phyloP scores from a whole-genome alignment of 2,329 filamentous ascomycete species.

The Alternaria gansuensis region DNA sequence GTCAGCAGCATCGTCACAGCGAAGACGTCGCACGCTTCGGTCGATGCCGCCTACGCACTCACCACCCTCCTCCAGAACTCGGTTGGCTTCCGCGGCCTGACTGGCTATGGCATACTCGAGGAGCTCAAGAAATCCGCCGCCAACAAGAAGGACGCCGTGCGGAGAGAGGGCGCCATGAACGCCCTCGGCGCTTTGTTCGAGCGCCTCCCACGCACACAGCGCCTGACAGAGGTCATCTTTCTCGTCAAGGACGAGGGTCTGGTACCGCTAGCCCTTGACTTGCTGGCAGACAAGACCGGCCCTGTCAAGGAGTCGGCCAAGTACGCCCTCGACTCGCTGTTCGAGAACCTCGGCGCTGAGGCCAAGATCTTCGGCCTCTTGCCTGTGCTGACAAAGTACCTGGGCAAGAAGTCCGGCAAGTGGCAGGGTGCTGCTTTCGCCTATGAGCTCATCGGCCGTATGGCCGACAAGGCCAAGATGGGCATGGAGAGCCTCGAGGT shows the following conservation, averaged over 20 bases:
- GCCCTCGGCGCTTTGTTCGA: constrained; percentile 93
- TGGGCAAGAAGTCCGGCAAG: constrained; percentile 86
- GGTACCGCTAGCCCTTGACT: constrained; percentile 78
- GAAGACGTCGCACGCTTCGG: constrained; percentile 64
- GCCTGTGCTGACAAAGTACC: constrained; percentile 76
- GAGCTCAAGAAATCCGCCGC: constrained; percentile 78
- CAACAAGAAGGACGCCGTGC: constrained; percentile 91
- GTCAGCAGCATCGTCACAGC: constrained; percentile 58
- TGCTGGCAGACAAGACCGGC: constrained; percentile 86
- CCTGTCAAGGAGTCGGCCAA: constrained; percentile 91
- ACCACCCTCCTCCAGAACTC: constrained; percentile 71
- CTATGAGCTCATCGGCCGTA: constrained; percentile 83
- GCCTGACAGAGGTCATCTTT: constrained; percentile 80
- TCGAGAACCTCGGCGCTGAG: constrained; percentile 80
- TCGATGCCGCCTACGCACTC: constrained; percentile 71
- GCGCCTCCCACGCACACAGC: constrained; percentile 80
- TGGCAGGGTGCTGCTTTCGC: constrained; percentile 97
- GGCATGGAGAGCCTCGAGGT: constrained; percentile 84
- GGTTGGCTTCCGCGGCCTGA: constrained; percentile 69
- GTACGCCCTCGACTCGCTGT: constrained; percentile 91
- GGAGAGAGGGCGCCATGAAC: constrained; percentile 92
- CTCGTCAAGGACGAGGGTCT: constrained; percentile 81
- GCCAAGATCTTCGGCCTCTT: constrained; percentile 83
- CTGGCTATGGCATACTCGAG: constrained; percentile 68
- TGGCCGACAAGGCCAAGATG: constrained; percentile 94